phyloP scores from a whole-genome alignment of 1,284 basidiomycete genomes.

The Cryptococcus sp. region DNA sequence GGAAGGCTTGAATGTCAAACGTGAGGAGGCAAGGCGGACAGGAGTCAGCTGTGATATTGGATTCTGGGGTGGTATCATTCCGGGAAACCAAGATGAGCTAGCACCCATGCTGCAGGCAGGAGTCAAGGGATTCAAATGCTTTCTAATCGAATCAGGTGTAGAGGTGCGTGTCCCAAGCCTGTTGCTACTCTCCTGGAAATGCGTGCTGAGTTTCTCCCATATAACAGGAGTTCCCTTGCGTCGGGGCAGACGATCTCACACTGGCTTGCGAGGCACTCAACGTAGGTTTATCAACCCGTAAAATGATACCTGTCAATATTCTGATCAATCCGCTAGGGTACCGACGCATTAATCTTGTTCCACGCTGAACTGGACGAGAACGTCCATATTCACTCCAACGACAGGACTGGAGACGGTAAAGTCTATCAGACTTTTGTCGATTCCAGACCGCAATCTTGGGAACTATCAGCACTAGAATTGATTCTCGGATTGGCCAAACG shows the following conservation, averaged over 20 bases:
- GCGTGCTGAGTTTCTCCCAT: neutral
- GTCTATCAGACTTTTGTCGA: slow-evolving; percentile 76
- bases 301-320: neutral
- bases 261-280: slow-evolving; percentile 72
- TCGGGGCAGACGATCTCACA: slow-evolving; percentile 68
- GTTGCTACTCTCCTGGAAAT: neutral
- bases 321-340: slow-evolving; percentile 57
- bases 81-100: slow-evolving; percentile 66
- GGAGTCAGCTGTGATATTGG: slow-evolving; percentile 72
- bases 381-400: slow-evolving; percentile 15
- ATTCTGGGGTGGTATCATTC: slow-evolving; percentile 94
- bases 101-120: slow-evolving; percentile 69
- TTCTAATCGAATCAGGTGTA: slow-evolving; percentile 89
- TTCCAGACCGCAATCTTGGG: slow-evolving; percentile 76
- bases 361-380: slow-evolving; percentile 76
- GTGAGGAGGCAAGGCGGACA: slow-evolving; percentile 60
- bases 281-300: slow-evolving; percentile 54
- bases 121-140: slow-evolving; percentile 93
- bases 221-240: slow-evolving; percentile 82
- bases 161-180: slow-evolving; percentile 60
- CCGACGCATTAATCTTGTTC: slow-evolving; percentile 73
- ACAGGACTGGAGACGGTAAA: slow-evolving; percentile 8
- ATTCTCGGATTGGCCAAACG: slow-evolving; percentile 65
- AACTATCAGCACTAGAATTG: slow-evolving; percentile 73
- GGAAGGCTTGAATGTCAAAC: slow-evolving; percentile 69